Evolutionary conservation across 1,284 basidiomycete genomes (phyloP), one percentile per base, ranked within the genome.

Genomic region (Sporisorium iseilematis-ciliati): DNA sequence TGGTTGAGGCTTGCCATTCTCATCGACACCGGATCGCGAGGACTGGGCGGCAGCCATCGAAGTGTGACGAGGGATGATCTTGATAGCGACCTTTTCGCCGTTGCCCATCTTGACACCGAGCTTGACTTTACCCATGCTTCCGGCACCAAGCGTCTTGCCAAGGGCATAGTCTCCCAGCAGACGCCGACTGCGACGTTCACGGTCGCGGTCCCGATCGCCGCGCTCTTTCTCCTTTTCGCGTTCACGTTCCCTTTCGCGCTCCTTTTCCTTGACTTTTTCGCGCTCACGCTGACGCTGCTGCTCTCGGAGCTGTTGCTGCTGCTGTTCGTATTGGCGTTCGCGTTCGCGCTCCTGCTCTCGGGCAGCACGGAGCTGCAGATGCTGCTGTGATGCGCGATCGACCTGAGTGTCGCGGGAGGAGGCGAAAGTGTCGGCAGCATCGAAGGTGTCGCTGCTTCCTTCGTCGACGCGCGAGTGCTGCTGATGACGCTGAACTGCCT

Each of bases 91-190:
- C 90, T 96, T 97, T 87, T 97, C 94, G 45, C 93, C 93, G 1
- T 93, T 93, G 77, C 91, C 85, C 77, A 92, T 93, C 85, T 96
- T 94, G 43, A 92, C 92, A 7, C 94, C 96, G 20, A 98, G 90
- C 88, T 98, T 99, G 82, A 99, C 97, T 85, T 98, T 98, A 78
- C 96, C 97, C 95, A 99, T 99, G 86, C 93, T 95, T 41, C 97
- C 96, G 42, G 95, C 95, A 53, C 97, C 96, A 38, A 99, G 89
- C 3, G 96, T 98, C 89, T 98, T 98, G 81, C 93, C 93, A 73
- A 99, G 90, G 69, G 93, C 93, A 88, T 97, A 99, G 85, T 98
- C 94, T 43, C 96, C 95, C 14, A 99, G 84, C 48, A 78, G 79
- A 67, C 81, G 60, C 5, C 82, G 74, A 43, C 73, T 71, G 41